A percentile compares a stretch with the other conserved stretches of the same genome.
Evolutionary conservation across 345 rosid species (phyloP).

Genomic region (Gossypium anomalum): DNA sequence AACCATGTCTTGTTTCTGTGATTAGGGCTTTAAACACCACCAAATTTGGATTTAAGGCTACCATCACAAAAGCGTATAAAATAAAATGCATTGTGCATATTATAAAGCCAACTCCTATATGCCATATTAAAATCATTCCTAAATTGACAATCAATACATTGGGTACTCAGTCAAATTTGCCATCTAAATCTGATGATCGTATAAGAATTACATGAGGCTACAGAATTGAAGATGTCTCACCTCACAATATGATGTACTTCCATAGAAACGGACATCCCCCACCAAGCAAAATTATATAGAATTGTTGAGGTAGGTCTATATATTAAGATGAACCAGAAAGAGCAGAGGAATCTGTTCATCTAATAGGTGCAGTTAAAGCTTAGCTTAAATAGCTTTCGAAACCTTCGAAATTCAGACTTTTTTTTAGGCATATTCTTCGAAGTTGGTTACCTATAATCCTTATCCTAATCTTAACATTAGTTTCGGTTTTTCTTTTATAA

Average conservation of each 20-base stretch:
- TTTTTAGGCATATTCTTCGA: not conserved
- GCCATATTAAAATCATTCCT: too few species aligned
- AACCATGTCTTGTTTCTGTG: not conserved
- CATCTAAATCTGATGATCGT: too few species aligned
- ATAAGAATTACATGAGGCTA: too few species aligned
- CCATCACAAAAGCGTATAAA: slow-evolving; percentile 1
- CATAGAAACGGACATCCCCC: too few species aligned
- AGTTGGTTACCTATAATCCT: not conserved
- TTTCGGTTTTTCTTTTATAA: not conserved
- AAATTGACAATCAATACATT: not conserved
- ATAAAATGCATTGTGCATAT: not conserved
- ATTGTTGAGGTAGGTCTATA: too few species aligned
- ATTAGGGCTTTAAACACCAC: slow-evolving; percentile 8
- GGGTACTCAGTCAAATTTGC: too few species aligned
- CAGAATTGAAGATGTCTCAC: too few species aligned
- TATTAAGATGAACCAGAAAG: too few species aligned
- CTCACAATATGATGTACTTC: too few species aligned
- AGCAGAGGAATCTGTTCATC: too few species aligned
- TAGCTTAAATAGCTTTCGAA: not conserved
- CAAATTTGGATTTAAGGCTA: not conserved
- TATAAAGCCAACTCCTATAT: not conserved
- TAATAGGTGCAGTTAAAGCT: not conserved
- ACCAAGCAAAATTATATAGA: too few species aligned
- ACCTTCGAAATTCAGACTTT: not conserved
- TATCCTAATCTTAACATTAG: not conserved